A percentile compares a stretch with the other conserved stretches of the same genome.
Conservation (phyloP, 176 grass and related monocot genomes). For the Melocanna baccifera region DNA sequence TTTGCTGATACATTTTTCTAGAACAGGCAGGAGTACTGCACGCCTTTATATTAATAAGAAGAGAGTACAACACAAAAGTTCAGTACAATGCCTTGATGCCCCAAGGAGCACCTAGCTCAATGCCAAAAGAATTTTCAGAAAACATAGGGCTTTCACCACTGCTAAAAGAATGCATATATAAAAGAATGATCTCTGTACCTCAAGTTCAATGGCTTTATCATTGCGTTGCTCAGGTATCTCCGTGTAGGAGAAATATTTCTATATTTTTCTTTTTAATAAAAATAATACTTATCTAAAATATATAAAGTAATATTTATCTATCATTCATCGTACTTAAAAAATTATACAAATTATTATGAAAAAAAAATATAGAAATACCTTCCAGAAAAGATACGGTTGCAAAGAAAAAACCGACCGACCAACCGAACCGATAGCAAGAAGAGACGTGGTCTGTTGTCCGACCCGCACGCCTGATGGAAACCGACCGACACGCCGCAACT, state of each 20-base stretch:
- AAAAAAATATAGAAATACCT: too few relatives aligned
- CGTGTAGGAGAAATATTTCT: background rate
- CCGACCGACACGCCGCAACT: background rate
- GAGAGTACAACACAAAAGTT: background rate
- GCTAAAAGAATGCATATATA: background rate
- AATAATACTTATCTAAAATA: too few relatives aligned
- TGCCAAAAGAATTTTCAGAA: too few relatives aligned
- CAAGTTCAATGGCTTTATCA: slow-evolving; percentile 79
- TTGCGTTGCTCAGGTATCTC: slow-evolving; percentile 63
- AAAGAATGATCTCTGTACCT: slow-evolving; percentile 39
- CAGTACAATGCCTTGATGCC: background rate
- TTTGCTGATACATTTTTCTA: background rate
- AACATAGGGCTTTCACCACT: background rate
- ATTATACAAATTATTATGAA: too few relatives aligned
- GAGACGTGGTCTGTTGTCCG: background rate
- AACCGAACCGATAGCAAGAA: background rate
- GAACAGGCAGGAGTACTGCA: background rate
- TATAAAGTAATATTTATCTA: too few relatives aligned
- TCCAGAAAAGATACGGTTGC: too few relatives aligned
- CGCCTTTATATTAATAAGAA: background rate
- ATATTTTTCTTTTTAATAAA: too few relatives aligned
- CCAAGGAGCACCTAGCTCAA: background rate
- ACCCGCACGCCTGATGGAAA: background rate
- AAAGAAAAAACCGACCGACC: background rate
- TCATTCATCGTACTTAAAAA: too few relatives aligned